Evolutionary conservation across 768 basidiomycete genomes (phyloP).

Genomic region (Mycena metata): DNA sequence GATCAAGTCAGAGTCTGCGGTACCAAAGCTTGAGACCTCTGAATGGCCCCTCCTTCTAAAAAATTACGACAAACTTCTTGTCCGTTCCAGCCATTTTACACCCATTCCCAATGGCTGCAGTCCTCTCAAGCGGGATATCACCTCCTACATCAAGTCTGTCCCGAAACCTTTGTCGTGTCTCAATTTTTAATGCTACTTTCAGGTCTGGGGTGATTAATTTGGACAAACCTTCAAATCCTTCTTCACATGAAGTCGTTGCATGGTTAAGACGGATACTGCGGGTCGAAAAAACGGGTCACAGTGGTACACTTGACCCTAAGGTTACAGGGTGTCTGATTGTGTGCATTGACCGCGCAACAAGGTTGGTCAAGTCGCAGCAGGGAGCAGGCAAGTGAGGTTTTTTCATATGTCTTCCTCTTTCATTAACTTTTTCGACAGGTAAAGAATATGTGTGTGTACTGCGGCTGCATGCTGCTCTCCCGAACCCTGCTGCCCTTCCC

Average conservation of each 20-base stretch:
- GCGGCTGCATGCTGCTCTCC: slow-evolving; percentile 87
- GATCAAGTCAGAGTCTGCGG: slow-evolving; percentile 82
- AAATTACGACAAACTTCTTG: slow-evolving; percentile 97
- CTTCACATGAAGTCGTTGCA: slow-evolving; percentile 99
- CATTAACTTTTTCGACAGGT: slow-evolving; percentile 58
- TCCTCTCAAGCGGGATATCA: slow-evolving; percentile 95
- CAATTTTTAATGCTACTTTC: slow-evolving; percentile 28
- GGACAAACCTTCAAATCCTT: slow-evolving; percentile 99
- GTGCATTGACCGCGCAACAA: slow-evolving; percentile 98
- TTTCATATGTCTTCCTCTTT: slow-evolving; percentile 1
- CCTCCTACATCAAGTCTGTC: slow-evolving; percentile 89
- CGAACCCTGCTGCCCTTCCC: slow-evolving; percentile 87
- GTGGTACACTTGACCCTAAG: slow-evolving; percentile 98
- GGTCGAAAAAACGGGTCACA: slow-evolving; percentile 98
- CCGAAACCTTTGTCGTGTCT: slow-evolving; percentile 10
- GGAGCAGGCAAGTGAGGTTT: slow-evolving; percentile 80
- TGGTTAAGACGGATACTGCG: slow-evolving; percentile 98
- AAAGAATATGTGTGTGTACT: slow-evolving; percentile 99
- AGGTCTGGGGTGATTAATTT: slow-evolving; percentile 99
- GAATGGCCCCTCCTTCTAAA: slow-evolving; percentile 98
- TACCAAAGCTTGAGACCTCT: slow-evolving; percentile 91
- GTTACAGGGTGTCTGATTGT: slow-evolving; percentile 99
- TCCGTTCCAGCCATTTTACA: slow-evolving; percentile 97
- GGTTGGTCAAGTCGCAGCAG: slow-evolving; percentile 98
- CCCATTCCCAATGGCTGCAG: slow-evolving; percentile 95